A percentile compares a stretch with the other conserved stretches of the same genome.
Conservation (phyloP, 495 filamentous ascomycete species). For the Hypomontagnella monticulosa region DNA sequence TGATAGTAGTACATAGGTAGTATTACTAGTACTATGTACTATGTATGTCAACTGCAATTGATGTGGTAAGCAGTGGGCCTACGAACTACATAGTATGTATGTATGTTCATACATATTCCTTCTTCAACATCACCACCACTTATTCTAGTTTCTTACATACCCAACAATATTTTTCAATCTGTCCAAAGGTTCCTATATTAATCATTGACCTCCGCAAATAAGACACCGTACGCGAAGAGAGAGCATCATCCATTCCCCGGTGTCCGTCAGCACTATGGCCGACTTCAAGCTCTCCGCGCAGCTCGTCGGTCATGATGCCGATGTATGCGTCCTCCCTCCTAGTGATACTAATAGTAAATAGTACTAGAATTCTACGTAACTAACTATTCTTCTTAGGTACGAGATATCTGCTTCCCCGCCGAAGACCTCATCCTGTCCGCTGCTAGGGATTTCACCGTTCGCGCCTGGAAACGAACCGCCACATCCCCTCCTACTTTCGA, state of each 20-base stretch:
- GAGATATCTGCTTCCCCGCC: slow-evolving; percentile 81
- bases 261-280: slow-evolving; percentile 47
- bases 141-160: too few species aligned
- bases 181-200: too few species aligned
- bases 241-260: background rate
- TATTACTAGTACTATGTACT: too few species aligned
- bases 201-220: too few species aligned
- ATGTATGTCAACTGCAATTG: too few species aligned
- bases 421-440: slow-evolving; percentile 80
- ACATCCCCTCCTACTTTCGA: slow-evolving; percentile 75
- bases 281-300: slow-evolving; percentile 85
- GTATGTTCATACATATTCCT: too few species aligned
- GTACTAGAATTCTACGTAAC: slow-evolving; percentile 28
- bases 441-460: slow-evolving; percentile 90
- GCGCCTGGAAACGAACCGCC: slow-evolving; percentile 77
- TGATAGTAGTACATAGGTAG: too few species aligned
- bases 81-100: too few species aligned
- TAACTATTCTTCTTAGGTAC: slow-evolving; percentile 69
- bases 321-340: slow-evolving; percentile 69
- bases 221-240: background rate
- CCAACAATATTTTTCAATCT: too few species aligned
- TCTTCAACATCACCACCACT: too few species aligned
- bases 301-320: slow-evolving; percentile 80
- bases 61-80: too few species aligned
- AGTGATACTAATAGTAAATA: too few species aligned